Conservation (phyloP, 2,329 filamentous ascomycete species). For the Cercospora sp. region DNA sequence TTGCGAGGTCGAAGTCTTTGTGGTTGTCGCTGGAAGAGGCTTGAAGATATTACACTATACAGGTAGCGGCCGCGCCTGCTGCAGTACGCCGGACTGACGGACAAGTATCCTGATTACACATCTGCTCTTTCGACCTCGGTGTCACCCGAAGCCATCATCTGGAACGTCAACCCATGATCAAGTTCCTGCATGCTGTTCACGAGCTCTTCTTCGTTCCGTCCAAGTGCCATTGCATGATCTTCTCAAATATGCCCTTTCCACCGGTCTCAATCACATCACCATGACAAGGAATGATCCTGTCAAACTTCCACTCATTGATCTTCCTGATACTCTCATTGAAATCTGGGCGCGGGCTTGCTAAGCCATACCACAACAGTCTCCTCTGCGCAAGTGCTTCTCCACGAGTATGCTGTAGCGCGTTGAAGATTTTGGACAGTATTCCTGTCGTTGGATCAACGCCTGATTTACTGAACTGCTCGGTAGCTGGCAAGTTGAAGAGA, state of each 20-base stretch:
- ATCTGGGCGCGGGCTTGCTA: slow-evolving; percentile 63
- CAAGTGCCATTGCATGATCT: slow-evolving; percentile 82
- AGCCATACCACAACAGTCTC: slow-evolving; percentile 77
- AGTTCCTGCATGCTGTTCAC: background rate
- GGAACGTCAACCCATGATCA: background rate
- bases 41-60: background rate
- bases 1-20: background rate
- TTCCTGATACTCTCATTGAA: slow-evolving; percentile 69
- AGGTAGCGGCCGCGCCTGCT: background rate
- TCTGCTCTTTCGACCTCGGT: background rate
- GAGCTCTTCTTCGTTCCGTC: slow-evolving; percentile 44
- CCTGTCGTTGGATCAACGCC: slow-evolving; percentile 58
- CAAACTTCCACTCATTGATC: slow-evolving; percentile 81
- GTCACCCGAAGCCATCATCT: background rate
- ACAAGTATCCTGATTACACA: background rate
- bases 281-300: slow-evolving; percentile 84
- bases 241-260: slow-evolving; percentile 73
- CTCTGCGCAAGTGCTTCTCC: slow-evolving; percentile 71
- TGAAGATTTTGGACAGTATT: slow-evolving; percentile 59
- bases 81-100: background rate
- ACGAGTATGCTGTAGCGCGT: slow-evolving; percentile 58
- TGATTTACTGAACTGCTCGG: slow-evolving; percentile 71
- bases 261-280: slow-evolving; percentile 79
- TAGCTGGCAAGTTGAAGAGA: slow-evolving; percentile 85
- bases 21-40: background rate